These are phyloP conservation scores for Macrophomina phaseolina DNA, from an alignment of 2,329 filamentous ascomycete species.

Conservation along the genomic window DNA sequence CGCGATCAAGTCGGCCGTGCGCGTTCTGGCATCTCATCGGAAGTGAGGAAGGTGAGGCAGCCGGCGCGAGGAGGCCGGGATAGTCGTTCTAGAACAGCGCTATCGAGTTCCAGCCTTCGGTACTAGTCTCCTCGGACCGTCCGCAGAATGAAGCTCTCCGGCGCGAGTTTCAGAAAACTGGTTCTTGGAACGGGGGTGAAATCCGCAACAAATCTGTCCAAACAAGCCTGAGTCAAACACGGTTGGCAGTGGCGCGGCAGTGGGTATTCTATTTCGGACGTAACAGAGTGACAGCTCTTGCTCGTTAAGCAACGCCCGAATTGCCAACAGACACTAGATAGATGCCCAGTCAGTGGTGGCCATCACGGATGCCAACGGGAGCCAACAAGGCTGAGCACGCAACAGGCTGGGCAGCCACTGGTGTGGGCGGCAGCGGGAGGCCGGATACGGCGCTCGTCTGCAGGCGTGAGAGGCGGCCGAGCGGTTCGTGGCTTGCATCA, in stretches of 20 bases:
- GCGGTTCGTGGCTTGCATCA: background rate
- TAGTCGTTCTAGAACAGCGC: conserved; percentile 22
- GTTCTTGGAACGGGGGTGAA: conserved; percentile 2
- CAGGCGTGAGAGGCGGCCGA: background rate
- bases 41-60: conserved; percentile 3
- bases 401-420: too few relatives aligned
- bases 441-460: conserved; percentile 1
- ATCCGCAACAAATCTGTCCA: conserved; percentile 5
- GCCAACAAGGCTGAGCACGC: conserved; percentile 12
- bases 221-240: conserved; percentile 8
- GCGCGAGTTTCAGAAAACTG: conserved; percentile 24
- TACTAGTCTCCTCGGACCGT: conserved; percentile 18
- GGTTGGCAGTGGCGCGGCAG: background rate
- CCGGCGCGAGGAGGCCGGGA: conserved; percentile 10
- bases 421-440: background rate
- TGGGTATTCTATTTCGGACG: conserved; percentile 5
- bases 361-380: conserved; percentile 1
- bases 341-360: background rate
- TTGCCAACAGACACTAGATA: background rate
- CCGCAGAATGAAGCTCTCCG: conserved; percentile 7
- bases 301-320: background rate
- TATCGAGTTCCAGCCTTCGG: conserved; percentile 1
- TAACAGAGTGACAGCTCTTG: background rate
- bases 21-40: conserved; percentile 1
- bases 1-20: conserved; percentile 2